A percentile compares a stretch with the other conserved stretches of the same genome.
phyloP scores from a whole-genome alignment of 805 yeast species.

The Jamesozyma gamospora region DNA sequence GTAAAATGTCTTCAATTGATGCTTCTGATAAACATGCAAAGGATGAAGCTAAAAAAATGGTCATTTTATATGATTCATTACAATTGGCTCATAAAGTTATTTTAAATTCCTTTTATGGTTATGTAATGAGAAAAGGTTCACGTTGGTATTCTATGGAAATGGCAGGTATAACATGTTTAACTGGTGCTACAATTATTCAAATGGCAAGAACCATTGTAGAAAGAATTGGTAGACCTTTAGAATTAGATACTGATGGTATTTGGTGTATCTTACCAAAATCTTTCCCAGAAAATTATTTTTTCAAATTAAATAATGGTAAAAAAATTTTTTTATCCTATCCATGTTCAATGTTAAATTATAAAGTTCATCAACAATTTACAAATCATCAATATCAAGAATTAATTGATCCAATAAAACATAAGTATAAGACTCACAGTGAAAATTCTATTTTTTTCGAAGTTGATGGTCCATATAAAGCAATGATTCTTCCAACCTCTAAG shows the following conservation, averaged over 20 bases:
- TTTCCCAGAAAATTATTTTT: constrained; percentile 80
- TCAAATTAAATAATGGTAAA: constrained; percentile 69
- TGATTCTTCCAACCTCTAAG: constrained; percentile 93
- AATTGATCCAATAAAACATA: constrained; percentile 54
- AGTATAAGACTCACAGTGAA: constrained; percentile 72
- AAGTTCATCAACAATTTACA: constrained; percentile 84
- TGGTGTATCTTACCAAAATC: constrained; percentile 96
- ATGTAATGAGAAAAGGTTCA: constrained; percentile 98
- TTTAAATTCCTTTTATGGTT: constrained; percentile 92
- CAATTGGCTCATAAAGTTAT: constrained; percentile 97
- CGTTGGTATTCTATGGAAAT: constrained; percentile 99
- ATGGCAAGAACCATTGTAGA: constrained; percentile 91
- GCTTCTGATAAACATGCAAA: constrained; percentile 46
- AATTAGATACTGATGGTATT: constrained; percentile 96
- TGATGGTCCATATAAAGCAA: constrained; percentile 97
- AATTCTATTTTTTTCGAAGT: constrained; percentile 96
- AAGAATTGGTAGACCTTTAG: constrained; percentile 88
- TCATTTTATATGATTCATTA: constrained; percentile 84
- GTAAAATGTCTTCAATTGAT: constrained; percentile 50
- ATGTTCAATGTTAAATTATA: constrained; percentile 88
- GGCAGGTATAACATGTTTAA: constrained; percentile 98
- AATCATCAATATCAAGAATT: constrained; percentile 90
- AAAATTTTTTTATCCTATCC: constrained; percentile 76
- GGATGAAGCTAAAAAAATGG: constrained; percentile 92
- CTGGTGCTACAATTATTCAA: constrained; percentile 97